phyloP scores from a whole-genome alignment of 305 asterid species.

The Fraxinus sp. region DNA sequence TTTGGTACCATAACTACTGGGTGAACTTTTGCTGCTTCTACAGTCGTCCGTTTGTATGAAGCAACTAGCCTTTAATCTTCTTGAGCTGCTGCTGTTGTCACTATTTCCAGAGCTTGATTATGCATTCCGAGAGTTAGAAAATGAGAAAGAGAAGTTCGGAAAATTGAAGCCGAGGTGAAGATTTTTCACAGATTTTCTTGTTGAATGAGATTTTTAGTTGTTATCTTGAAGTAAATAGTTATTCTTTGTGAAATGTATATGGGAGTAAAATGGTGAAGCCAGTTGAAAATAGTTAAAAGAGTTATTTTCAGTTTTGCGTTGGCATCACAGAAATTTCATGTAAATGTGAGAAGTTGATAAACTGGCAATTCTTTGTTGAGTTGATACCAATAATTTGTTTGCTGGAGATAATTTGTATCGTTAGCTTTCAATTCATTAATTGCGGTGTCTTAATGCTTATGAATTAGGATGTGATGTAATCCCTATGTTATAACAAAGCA shows the following conservation, averaged over 20 bases:
- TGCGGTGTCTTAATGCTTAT: not conserved
- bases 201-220: not conserved
- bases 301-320: not conserved
- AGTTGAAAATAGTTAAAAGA: not conserved
- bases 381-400: not conserved
- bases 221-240: not conserved
- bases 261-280: not conserved
- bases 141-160: constrained; percentile 71
- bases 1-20: constrained; percentile 19
- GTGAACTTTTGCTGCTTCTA: constrained; percentile 23
- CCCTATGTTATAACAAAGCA: not conserved
- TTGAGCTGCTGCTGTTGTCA: constrained; percentile 71
- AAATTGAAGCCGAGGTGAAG: constrained; percentile 28
- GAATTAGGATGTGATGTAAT: not conserved
- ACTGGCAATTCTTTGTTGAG: not conserved
- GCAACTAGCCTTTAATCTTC: constrained; percentile 73
- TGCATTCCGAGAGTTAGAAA: constrained; percentile 59
- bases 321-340: not conserved
- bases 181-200: not conserved
- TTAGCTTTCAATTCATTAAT: not conserved
- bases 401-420: not conserved
- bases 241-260: not conserved
- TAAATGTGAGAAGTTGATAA: not conserved
- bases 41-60: constrained; percentile 91
- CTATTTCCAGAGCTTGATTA: constrained; percentile 81